phyloP scores from a whole-genome alignment of 768 basidiomycete species.

The Rubroboletus satanas region DNA sequence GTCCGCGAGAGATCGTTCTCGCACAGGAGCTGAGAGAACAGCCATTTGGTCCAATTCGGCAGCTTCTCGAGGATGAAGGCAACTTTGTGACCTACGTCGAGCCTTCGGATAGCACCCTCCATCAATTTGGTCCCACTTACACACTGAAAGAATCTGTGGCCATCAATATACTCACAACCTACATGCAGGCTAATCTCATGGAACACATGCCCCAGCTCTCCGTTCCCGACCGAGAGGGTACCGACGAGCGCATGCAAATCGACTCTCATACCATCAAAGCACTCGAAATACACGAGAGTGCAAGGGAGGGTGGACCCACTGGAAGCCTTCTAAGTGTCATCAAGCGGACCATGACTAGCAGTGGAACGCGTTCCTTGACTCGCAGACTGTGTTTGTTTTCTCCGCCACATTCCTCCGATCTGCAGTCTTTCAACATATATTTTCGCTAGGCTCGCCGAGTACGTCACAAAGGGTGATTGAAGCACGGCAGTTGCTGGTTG shows the following conservation, averaged over 20 bases:
- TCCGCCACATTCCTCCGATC: background rate
- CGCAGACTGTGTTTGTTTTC: slow-evolving; percentile 69
- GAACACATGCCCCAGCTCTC: slow-evolving; percentile 72
- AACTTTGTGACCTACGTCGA: slow-evolving; percentile 50
- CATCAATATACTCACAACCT: slow-evolving; percentile 58
- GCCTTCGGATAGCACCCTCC: background rate
- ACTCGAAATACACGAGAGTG: slow-evolving; percentile 78
- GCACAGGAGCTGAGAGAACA: slow-evolving; percentile 36
- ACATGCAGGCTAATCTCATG: slow-evolving; percentile 63
- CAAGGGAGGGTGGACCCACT: slow-evolving; percentile 64
- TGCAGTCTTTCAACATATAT: slow-evolving; percentile 13
- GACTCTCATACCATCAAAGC: slow-evolving; percentile 85
- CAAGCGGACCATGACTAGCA: slow-evolving; percentile 71
- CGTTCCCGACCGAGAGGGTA: slow-evolving; percentile 53
- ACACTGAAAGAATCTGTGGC: slow-evolving; percentile 49
- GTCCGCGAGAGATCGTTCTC: slow-evolving; percentile 80
- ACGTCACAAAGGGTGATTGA: slow-evolving; percentile 70
- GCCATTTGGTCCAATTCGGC: slow-evolving; percentile 44
- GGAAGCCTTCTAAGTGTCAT: slow-evolving; percentile 74
- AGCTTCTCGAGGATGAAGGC: slow-evolving; percentile 50
- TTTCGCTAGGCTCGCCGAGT: slow-evolving; percentile 71
- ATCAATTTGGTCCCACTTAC: slow-evolving; percentile 8
- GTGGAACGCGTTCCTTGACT: slow-evolving; percentile 70
- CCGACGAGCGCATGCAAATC: slow-evolving; percentile 72
- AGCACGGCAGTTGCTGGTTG: slow-evolving; percentile 71